phyloP scores from a whole-genome alignment of 2,329 filamentous ascomycete genomes.

The Monilinia laxa region DNA sequence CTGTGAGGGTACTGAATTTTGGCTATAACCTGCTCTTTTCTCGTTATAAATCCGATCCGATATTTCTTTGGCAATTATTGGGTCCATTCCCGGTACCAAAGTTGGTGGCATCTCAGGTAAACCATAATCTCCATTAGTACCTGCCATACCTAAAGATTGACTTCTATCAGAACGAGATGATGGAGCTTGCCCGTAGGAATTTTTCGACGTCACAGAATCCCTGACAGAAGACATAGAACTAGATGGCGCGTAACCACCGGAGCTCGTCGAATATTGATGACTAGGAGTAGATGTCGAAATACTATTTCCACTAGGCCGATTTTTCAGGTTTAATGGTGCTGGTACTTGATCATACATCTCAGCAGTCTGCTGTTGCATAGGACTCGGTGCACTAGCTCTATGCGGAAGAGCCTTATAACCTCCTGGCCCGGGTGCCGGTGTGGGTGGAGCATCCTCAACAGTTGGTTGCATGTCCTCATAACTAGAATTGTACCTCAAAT shows the following conservation, averaged over 20 bases:
- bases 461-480: conserved; percentile 49
- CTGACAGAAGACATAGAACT: conserved; percentile 34
- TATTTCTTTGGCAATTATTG: conserved; percentile 55
- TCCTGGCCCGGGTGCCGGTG: conserved; percentile 30
- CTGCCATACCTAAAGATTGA: conserved; percentile 27
- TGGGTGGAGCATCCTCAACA: conserved; percentile 46
- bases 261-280: conserved; percentile 35
- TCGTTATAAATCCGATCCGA: conserved; percentile 58
- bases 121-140: conserved; percentile 40
- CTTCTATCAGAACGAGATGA: conserved; percentile 31
- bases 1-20: conserved; percentile 43
- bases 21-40: conserved; percentile 50
- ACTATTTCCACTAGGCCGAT: conserved; percentile 36
- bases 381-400: conserved; percentile 30
- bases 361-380: conserved; percentile 28
- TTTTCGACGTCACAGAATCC: conserved; percentile 34
- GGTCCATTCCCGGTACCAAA: conserved; percentile 61
- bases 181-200: conserved; percentile 33
- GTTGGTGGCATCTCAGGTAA: conserved; percentile 54
- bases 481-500: conserved; percentile 41
- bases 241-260: conserved; percentile 33
- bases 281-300: conserved; percentile 27
- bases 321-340: conserved; percentile 38
- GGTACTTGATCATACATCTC: conserved; percentile 38
- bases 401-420: conserved; percentile 25